These are phyloP conservation scores for Madurella mycetomatis DNA, from an alignment of 2,329 filamentous ascomycete species.

Conservation along the genomic window DNA sequence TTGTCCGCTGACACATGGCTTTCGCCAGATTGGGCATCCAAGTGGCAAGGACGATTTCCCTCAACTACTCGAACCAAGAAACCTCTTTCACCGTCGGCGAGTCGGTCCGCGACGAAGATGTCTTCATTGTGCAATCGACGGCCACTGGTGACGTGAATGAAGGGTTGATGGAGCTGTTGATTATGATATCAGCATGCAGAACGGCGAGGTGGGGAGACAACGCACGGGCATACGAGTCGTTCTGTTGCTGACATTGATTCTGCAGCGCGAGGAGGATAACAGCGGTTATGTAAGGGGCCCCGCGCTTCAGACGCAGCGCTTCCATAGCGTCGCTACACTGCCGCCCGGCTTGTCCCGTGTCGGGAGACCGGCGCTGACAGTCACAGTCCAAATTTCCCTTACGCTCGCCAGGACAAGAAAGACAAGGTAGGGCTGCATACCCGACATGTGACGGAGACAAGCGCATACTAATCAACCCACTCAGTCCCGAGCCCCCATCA, in stretches of 20 bases:
- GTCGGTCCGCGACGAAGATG: conserved; percentile 94
- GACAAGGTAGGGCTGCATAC: conserved; percentile 47
- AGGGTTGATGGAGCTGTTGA: conserved; percentile 94
- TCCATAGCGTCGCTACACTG: no score
- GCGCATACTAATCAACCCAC: conserved; percentile 8
- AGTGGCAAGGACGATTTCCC: conserved; percentile 71
- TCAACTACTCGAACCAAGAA: conserved; percentile 84
- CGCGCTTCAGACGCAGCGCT: not conserved
- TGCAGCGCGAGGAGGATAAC: conserved; percentile 76
- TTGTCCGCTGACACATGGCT: conserved; percentile 13
- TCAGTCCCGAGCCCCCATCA: conserved; percentile 91
- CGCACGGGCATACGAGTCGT: not conserved
- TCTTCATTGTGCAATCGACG: conserved; percentile 95
- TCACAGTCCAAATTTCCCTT: conserved; percentile 79
- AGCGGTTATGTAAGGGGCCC: conserved; percentile 60
- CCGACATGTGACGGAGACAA: not conserved
- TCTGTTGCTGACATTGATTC: conserved; percentile 10
- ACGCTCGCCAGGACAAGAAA: conserved; percentile 96
- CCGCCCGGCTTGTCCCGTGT: not conserved
- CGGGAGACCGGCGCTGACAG: conserved; percentile 14
- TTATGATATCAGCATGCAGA: conserved; percentile 93
- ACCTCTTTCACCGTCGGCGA: conserved; percentile 92
- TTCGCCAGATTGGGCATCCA: conserved; percentile 64
- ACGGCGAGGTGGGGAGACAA: conserved; percentile 45
- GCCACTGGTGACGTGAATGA: conserved; percentile 96